A percentile compares a stretch with the other conserved stretches of the same genome.
These are phyloP conservation scores for Capsella bursapastoris DNA, from an alignment of 345 rosid species.

Conservation along the genomic window DNA sequence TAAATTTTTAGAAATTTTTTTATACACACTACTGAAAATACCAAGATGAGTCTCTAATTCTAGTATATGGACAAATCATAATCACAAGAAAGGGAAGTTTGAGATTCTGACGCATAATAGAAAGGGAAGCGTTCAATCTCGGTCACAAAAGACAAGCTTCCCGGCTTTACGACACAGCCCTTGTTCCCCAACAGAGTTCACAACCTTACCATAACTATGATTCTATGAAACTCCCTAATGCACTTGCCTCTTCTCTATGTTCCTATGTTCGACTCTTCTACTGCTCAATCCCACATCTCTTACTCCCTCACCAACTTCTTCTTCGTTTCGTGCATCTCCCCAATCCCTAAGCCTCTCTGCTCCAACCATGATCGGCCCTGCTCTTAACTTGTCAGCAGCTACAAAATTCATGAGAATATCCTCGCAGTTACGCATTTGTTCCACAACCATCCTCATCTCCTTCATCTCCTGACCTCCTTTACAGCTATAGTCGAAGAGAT, in stretches of 20 bases:
- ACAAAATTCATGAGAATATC: constrained; percentile 80
- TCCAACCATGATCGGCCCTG: constrained; percentile 73
- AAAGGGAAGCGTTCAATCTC: constrained; percentile 2
- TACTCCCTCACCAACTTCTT: constrained; percentile 23
- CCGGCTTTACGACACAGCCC: constrained; percentile 67
- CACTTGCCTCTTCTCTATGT: constrained; percentile 66
- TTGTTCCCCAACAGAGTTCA: constrained; percentile 69
- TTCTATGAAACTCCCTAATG: constrained; percentile 60
- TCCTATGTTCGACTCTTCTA: constrained; percentile 66
- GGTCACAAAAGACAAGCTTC: constrained; percentile 64
- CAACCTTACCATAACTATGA: constrained; percentile 61
- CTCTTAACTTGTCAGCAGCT: constrained; percentile 55
- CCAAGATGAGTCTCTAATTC: too few relatives aligned
- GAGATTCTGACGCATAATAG: too few relatives aligned
- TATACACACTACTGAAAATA: too few relatives aligned
- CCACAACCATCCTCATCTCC: constrained; percentile 61
- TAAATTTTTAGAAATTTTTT: too few relatives aligned
- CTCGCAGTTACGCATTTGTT: constrained; percentile 64
- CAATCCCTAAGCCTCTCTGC: constrained; percentile 67
- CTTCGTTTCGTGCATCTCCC: constrained; percentile 72
- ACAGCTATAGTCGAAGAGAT: constrained; percentile 64
- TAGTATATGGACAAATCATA: too few relatives aligned
- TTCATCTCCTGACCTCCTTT: constrained; percentile 56
- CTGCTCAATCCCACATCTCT: constrained; percentile 69
- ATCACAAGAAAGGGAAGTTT: too few relatives aligned